phyloP scores from a whole-genome alignment of 208 protist species.

The Acanthamoeba castellanii region DNA sequence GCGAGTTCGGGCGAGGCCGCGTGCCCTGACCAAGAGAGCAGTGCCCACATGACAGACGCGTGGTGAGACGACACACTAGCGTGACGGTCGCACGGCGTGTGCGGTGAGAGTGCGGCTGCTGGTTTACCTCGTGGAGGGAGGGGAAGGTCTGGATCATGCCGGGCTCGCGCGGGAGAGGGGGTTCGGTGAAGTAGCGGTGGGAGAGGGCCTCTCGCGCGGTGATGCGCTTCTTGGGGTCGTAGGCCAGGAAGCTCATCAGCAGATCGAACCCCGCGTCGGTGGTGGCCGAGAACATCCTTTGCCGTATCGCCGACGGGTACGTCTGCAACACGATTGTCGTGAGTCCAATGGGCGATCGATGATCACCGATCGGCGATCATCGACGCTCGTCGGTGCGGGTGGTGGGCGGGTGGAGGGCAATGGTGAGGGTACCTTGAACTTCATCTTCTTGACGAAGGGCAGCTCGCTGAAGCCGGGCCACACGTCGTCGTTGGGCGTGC shows the following conservation, averaged over 20 bases:
- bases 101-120: too few relatives aligned
- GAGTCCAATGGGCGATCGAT: background rate
- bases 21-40: background rate
- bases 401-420: too few relatives aligned
- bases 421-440: slow-evolving; percentile 28
- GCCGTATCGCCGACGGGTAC: background rate
- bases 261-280: slow-evolving; percentile 47
- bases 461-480: slow-evolving; percentile 81
- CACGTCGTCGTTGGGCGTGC: slow-evolving; percentile 79
- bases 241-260: slow-evolving; percentile 80
- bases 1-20: background rate
- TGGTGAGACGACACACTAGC: background rate
- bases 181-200: slow-evolving; percentile 85
- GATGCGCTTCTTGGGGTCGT: slow-evolving; percentile 85
- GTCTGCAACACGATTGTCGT: slow-evolving; percentile 60
- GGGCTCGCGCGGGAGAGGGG: slow-evolving; percentile 12
- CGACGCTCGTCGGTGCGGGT: too few relatives aligned
- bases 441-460: slow-evolving; percentile 71
- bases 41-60: too few relatives aligned
- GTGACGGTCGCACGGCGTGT: too few relatives aligned
- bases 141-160: slow-evolving; percentile 56
- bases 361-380: too few relatives aligned
- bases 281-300: slow-evolving; percentile 1
- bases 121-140: slow-evolving; percentile 19
- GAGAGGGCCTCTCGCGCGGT: slow-evolving; percentile 82